A percentile compares a stretch with the other conserved stretches of the same genome.
Conservation (phyloP, 1,284 basidiomycete genomes). For the Trichosporon faecale region DNA sequence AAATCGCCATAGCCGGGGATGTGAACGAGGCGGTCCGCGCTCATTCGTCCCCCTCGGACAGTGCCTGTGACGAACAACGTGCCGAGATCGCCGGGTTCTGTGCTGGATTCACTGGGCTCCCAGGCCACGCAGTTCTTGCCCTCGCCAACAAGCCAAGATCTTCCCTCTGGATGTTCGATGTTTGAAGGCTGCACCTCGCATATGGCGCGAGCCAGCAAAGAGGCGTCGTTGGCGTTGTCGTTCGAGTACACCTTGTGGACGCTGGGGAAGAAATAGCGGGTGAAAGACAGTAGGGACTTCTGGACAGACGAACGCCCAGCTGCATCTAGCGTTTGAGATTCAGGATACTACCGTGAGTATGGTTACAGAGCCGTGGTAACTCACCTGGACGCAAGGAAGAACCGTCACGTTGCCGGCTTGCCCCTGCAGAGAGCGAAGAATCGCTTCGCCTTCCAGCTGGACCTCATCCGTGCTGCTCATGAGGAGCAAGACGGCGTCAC, state of each 20-base stretch:
- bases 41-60: constrained; percentile 73
- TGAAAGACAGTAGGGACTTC: constrained; percentile 86
- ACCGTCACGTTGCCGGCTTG: constrained; percentile 62
- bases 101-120: constrained; percentile 52
- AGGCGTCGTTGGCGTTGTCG: constrained; percentile 61
- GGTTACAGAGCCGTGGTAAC: constrained; percentile 13
- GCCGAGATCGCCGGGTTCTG: constrained; percentile 45
- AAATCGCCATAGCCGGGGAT: constrained; percentile 87
- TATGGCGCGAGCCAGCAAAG: constrained; percentile 68
- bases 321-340: constrained; percentile 56
- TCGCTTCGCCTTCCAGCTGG: constrained; percentile 73
- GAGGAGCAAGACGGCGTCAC: constrained; percentile 78
- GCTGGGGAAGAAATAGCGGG: constrained; percentile 90
- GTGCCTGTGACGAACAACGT: constrained; percentile 74
- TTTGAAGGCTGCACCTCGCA: constrained; percentile 70
- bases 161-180: constrained; percentile 65
- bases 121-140: constrained; percentile 55
- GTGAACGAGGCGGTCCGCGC: constrained; percentile 82
- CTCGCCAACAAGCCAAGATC: constrained; percentile 78
- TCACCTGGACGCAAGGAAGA: constrained; percentile 59
- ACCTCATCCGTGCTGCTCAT: constrained; percentile 61
- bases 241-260: constrained; percentile 59
- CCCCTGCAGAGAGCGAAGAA: constrained; percentile 80
- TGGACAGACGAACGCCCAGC: constrained; percentile 61
- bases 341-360: constrained; percentile 36